Evolutionary conservation across 306 rosid species (phyloP), one percentile per base, ranked within the genome.

Genomic region (Purshia tridentata): DNA sequence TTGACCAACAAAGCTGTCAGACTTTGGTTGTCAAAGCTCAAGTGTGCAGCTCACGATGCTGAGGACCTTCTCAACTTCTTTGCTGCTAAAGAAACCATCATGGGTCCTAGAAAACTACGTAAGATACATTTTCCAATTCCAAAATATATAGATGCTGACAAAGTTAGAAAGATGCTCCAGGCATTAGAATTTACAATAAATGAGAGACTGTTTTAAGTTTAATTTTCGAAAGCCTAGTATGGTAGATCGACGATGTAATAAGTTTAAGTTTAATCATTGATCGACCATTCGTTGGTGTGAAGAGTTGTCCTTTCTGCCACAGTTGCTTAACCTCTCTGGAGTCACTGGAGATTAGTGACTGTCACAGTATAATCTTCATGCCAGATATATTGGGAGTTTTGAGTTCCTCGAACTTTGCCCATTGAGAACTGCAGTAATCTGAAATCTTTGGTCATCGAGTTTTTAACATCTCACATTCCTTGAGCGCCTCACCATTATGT

Each of bases 401-500:
- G 19, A 41, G 47, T 46, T 64, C 15, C 51, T 64, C 65, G 46
- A 65, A 47, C 72, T 65, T 51, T 74, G 72, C 65, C 78, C 39
- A 74, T 53, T 16, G 72, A 65, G 40, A 74, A 53, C 65, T 74
- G 72, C 45, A 74, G 23, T 12, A 53, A 52, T 5, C 46, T 65
- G 37, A 14, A 47, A 9, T 74, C 72, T 8, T 3, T 73, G 23
- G 23, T 73, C 77, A 12, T 62, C 67, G 7, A 58, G 70, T 15
- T 50, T 73, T 44, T 51, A 20, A 22, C 11, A 12, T n/a, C 78
- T 65, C 44, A 42, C 54, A 9, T 74, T 51, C 14, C 78, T 74
- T 53, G 78, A 74, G 64, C 49, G 44, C 64, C 64, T 74, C 47
- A 65, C 8, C 37, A 74, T 74, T 44, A 74, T 64, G 41, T 8